These are phyloP conservation scores for Brassica carinata DNA, from an alignment of 345 rosid species.

Conservation along the genomic window DNA sequence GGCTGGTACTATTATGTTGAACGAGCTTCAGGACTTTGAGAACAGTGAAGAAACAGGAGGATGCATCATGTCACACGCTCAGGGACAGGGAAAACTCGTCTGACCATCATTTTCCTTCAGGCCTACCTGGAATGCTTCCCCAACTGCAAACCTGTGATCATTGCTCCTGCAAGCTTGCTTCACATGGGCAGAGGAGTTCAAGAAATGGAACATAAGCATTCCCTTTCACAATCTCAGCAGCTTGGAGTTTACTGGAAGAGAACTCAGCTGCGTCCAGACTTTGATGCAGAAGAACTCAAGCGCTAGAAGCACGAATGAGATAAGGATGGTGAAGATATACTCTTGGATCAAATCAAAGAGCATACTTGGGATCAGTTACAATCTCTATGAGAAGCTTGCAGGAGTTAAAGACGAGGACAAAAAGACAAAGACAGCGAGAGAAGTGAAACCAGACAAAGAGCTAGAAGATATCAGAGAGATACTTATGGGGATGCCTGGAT, in stretches of 20 bases:
- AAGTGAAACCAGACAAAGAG: slow-evolving; percentile 12
- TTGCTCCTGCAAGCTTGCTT: slow-evolving; percentile 75
- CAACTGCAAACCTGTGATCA: slow-evolving; percentile 60
- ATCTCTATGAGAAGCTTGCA: slow-evolving; percentile 59
- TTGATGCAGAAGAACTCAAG: slow-evolving; percentile 13
- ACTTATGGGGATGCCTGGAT: slow-evolving; percentile 51
- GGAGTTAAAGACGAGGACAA: slow-evolving; percentile 37
- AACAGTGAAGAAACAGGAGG: slow-evolving; percentile 47
- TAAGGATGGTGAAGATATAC: slow-evolving; percentile 58
- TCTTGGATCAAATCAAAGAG: slow-evolving; percentile 64
- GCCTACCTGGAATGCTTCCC: slow-evolving; percentile 52
- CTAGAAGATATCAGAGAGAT: slow-evolving; percentile 42
- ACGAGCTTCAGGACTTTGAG: slow-evolving; percentile 47
- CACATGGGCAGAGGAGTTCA: slow-evolving; percentile 82
- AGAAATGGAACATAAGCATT: slow-evolving; percentile 59
- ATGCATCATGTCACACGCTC: slow-evolving; percentile 84
- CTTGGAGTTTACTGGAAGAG: slow-evolving; percentile 50
- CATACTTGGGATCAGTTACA: slow-evolving; percentile 64
- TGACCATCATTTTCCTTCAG: slow-evolving; percentile 65
- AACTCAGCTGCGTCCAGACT: slow-evolving; percentile 26
- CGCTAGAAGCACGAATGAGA: slow-evolving; percentile 8
- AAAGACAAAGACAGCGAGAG: slow-evolving; percentile 25
- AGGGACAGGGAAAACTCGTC: slow-evolving; percentile 84
- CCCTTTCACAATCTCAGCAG: slow-evolving; percentile 66
- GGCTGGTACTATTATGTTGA: slow-evolving; percentile 57